Conservation (phyloP, 345 rosid species). For the Lepidium didymum region DNA sequence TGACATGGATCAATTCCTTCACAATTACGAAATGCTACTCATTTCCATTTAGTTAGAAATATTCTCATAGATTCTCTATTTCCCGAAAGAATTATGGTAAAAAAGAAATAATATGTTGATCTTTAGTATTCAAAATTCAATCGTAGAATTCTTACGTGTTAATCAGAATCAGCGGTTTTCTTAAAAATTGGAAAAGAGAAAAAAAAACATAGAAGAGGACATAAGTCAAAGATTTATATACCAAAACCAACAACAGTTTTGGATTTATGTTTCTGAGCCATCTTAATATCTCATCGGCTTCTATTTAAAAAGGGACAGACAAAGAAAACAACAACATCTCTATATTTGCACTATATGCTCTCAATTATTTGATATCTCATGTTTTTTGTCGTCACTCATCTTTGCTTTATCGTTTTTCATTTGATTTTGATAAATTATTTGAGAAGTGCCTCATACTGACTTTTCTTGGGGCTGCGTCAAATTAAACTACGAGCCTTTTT, state of each 20-base stretch:
- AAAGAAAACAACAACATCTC: neutral
- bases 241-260: neutral
- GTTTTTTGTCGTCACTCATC: neutral
- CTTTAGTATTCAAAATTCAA: too few species aligned
- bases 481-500: neutral
- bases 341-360: neutral
- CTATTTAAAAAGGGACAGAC: neutral
- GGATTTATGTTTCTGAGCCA: neutral
- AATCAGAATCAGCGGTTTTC: too few species aligned
- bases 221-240: conserved; percentile 2
- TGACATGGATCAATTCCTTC: neutral
- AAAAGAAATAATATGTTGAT: too few species aligned
- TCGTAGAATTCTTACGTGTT: too few species aligned
- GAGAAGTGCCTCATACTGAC: neutral
- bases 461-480: conserved; percentile 5
- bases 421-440: neutral
- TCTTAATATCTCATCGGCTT: neutral
- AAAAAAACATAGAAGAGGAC: neutral
- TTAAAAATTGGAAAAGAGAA: too few species aligned
- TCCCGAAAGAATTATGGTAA: too few species aligned
- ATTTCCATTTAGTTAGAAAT: too few species aligned
- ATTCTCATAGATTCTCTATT: too few species aligned
- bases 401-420: neutral
- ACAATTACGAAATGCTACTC: too few species aligned
- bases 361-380: conserved; percentile 2